These are phyloP conservation scores for Gossypium raimondii DNA, from an alignment of 345 rosid genomes.

Conservation along the genomic window DNA sequence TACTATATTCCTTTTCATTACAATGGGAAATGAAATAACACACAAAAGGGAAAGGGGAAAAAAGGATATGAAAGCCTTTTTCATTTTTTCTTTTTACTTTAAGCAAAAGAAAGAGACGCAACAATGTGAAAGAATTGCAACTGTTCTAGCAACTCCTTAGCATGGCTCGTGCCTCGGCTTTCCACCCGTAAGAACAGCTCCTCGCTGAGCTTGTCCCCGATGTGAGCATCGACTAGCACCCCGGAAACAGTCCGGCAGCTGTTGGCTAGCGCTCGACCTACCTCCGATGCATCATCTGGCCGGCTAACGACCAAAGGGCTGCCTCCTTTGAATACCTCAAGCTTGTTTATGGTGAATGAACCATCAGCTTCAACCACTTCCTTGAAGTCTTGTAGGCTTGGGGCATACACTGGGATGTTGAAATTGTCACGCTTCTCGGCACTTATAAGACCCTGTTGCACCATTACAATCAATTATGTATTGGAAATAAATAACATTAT, in stretches of 20 bases:
- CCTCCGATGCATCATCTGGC: constrained; percentile 64
- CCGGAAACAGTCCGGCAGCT: constrained; percentile 82
- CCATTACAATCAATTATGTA: neutral
- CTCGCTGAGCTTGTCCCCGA: constrained; percentile 71
- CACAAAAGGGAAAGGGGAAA: neutral
- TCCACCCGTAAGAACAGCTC: constrained; percentile 62
- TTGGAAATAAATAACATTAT: neutral
- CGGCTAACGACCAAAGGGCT: constrained; percentile 79
- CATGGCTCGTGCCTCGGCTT: constrained; percentile 56
- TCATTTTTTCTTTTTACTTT: neutral
- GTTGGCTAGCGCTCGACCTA: constrained; percentile 70
- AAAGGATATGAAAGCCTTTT: neutral
- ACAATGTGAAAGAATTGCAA: constrained; percentile 82
- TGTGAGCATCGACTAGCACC: constrained; percentile 88
- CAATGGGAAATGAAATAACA: neutral
- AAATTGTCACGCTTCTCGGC: constrained; percentile 73
- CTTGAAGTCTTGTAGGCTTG: constrained; percentile 79
- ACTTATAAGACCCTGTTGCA: constrained; percentile 53
- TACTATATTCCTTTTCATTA: neutral
- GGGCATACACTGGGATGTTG: constrained; percentile 92
- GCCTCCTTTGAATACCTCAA: constrained; percentile 85
- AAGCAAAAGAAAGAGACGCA: constrained; percentile 68
- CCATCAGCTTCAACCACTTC: constrained; percentile 82
- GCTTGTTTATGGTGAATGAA: constrained; percentile 62
- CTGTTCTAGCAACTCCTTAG: constrained; percentile 71